Evolutionary conservation across 352 stramenopile species (phyloP), one percentile per base, ranked within the genome.

Genomic region (Nothophytophthora sp.): DNA sequence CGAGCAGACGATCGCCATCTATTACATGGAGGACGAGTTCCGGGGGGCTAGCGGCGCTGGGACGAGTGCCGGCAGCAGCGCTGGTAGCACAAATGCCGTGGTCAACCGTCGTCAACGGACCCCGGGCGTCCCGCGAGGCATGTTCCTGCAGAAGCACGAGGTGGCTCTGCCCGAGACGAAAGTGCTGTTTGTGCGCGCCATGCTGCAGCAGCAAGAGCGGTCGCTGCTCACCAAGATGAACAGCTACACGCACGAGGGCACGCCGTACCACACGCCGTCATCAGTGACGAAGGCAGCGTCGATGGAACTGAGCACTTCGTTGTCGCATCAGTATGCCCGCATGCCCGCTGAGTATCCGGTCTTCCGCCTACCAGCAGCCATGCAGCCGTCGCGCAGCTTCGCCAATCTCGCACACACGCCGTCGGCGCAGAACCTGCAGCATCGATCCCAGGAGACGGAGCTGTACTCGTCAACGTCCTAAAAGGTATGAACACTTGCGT

Each of bases 151-250:
- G 24, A 93, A 92, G 45, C 81, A 91, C 47, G 65, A 76, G 29
- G 78, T 96, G 32, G 64, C 71, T 30, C 33, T 96, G 9, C 81
- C 86, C 16, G 76, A 87, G 28, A 85, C 70, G 20, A 89, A 91
- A 49, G 69, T 90, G 18, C 40, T 92, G 18, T 96, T 92, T 44
- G 68, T 96, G 15, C 76, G 76, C 24, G 85, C 84, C 1, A 96
- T 94, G 83, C 64, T 96, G 19, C 83, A 96, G 52, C 86, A 94
- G 50, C 83, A 91, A 46, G 83, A 94, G 45, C 79, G 80, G 2
- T 86, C 80, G 28, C 53, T 90, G 25, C 65, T 89, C 9, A 85
- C 82, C 2, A 84, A 87, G 52, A 79, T 76, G 60, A 75, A 82
- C 32, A 73, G 51, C 55, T 40, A 61, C 45, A 70, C 63, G 18